A percentile compares a stretch with the other conserved stretches of the same genome.
Evolutionary conservation across 495 filamentous ascomycete genomes (phyloP).

Genomic region (Aspergillus asperescens): DNA sequence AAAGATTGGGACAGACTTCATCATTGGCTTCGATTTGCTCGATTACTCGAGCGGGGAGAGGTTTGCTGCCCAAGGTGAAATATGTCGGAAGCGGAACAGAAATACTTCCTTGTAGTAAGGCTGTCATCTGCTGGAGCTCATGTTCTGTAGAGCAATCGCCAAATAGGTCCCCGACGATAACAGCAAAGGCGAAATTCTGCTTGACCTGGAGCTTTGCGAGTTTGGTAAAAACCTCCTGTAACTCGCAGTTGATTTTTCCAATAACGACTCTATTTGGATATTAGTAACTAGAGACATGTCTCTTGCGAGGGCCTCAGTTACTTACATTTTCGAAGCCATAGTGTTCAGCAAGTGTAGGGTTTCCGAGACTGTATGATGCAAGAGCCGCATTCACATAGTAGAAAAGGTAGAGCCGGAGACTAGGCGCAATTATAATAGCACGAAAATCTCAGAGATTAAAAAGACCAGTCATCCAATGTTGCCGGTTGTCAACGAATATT

Average conservation of each 20-base stretch:
- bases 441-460: not conserved
- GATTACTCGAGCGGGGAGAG: slow-evolving; percentile 62
- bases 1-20: slow-evolving; percentile 81
- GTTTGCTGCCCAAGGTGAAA: slow-evolving; percentile 66
- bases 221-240: slow-evolving; percentile 69
- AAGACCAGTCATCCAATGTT: too few relatives aligned
- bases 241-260: slow-evolving; percentile 70
- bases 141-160: slow-evolving; percentile 41
- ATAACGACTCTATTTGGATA: slow-evolving; percentile 62
- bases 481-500: too few relatives aligned
- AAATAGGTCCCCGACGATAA: slow-evolving; percentile 83
- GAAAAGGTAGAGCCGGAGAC: not conserved
- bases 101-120: slow-evolving; percentile 65
- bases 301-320: slow-evolving; percentile 8
- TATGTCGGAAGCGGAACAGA: slow-evolving; percentile 75
- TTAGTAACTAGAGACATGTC: not conserved
- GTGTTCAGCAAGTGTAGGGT: slow-evolving; percentile 1
- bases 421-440: not conserved
- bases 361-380: slow-evolving; percentile 14
- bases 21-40: slow-evolving; percentile 71
- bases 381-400: slow-evolving; percentile 9
- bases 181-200: slow-evolving; percentile 77
- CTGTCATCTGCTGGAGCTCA: slow-evolving; percentile 51
- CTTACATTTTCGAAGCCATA: slow-evolving; percentile 65
- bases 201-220: slow-evolving; percentile 72